Percentiles rank a stretch among this genome's conserved stretches.
Conservation (phyloP, 345 rosid genomes). For the Eucalyptus regnans region DNA sequence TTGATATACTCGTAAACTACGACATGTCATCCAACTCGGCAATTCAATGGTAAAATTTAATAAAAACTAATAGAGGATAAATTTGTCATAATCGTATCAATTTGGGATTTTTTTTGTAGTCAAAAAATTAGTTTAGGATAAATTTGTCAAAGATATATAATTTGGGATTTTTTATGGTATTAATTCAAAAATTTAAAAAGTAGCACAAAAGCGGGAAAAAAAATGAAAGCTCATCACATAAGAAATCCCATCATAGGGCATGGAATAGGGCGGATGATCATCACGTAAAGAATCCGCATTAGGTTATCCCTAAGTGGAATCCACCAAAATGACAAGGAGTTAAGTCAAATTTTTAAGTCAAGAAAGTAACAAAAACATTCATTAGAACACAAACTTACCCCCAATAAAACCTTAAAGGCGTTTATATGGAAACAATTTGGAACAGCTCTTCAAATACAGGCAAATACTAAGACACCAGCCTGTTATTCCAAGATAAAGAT, state of each 20-base stretch:
- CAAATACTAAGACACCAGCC: background rate
- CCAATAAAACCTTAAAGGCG: background rate
- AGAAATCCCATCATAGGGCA: background rate
- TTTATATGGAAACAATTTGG: background rate
- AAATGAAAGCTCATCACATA: background rate
- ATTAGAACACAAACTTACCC: background rate
- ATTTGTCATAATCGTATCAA: too few relatives aligned
- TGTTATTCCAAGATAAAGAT: background rate
- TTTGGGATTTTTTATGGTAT: too few relatives aligned
- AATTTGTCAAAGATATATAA: too few relatives aligned
- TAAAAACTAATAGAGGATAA: too few relatives aligned
- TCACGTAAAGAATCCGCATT: background rate
- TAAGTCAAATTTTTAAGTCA: background rate
- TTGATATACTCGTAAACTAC: too few relatives aligned
- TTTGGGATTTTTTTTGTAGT: too few relatives aligned
- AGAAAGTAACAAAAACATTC: background rate
- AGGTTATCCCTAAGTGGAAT: background rate
- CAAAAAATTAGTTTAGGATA: too few relatives aligned
- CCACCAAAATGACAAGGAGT: background rate
- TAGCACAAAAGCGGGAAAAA: background rate
- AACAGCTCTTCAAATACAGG: background rate
- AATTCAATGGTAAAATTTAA: too few relatives aligned
- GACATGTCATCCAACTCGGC: too few relatives aligned
- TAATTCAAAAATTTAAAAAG: too few relatives aligned
- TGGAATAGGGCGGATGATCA: background rate